Base-by-base conservation (phyloP, 2,329 filamentous ascomycete species). In the Xylaria hypoxylon region DNA sequence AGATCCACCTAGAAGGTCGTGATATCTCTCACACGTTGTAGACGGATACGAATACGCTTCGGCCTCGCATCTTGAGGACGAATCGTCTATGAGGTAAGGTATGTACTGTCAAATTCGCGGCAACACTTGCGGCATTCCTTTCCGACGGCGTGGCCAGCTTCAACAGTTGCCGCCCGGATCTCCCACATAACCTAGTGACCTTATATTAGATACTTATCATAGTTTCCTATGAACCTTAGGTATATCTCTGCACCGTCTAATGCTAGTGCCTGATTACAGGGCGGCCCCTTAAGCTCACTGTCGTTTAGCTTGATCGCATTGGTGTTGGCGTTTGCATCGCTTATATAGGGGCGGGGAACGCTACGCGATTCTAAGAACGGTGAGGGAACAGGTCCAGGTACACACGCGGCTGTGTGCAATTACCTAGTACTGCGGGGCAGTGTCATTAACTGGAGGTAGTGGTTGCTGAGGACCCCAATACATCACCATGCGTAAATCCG, bases 141-240 rank as follows among this genome's bases (percentile, higher is more conserved):
- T 52, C 71, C 70, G 13, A 68, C 61, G 28, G 42, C 40, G 17
- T 61, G 51, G 11, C 68, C 56, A 2, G 71, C 68, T 22, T 72
- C 68, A 1, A 73, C 52, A 3, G 67, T 68, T 19, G 66, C 65
- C 33, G 59, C 57, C 24, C 72, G 63, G 19, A 73, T 61, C 59
- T 72, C 68, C 8, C 68, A 64, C 71, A 73, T 73, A 35, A 71
- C 68, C 31, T 63, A n/a, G 40, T 45, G 67, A 63, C 59, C 65
- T 61, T 11, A 40, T 56, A 22, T 64, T 64, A 1, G 69, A 65
- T 31, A 47, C 28, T 64, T 65, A 19, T 71, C 63, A 38, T 59
- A 68, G n/a, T 67, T 63, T 28, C 66, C 71, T 5, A 61, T 73
- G 61, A 68, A 70, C 2, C 69, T 69, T 8, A 73, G 59, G n/a